phyloP scores from a whole-genome alignment of 352 stramenopile genomes.

The Peronospora farinosa region DNA sequence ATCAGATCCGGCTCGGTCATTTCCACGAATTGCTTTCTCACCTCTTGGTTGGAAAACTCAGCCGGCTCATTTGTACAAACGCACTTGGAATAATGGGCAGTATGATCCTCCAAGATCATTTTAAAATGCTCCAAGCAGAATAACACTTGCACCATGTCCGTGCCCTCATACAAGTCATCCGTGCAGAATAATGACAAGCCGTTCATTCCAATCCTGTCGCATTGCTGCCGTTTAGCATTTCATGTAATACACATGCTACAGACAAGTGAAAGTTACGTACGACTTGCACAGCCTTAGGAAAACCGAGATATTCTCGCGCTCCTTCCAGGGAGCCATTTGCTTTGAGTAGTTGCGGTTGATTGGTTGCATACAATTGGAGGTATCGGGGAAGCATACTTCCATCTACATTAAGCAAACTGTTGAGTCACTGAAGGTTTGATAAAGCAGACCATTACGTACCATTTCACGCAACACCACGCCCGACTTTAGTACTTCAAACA shows the following conservation, averaged over 20 bases:
- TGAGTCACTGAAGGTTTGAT: neutral
- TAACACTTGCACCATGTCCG: slow-evolving; percentile 79
- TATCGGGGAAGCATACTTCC: slow-evolving; percentile 49
- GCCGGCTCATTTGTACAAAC: slow-evolving; percentile 31
- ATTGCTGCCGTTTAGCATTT: slow-evolving; percentile 4
- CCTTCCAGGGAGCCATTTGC: slow-evolving; percentile 77
- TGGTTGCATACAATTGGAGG: slow-evolving; percentile 44
- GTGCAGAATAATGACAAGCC: slow-evolving; percentile 79
- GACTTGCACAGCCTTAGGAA: slow-evolving; percentile 80
- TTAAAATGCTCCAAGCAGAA: slow-evolving; percentile 78
- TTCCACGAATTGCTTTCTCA: slow-evolving; percentile 7
- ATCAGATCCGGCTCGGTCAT: slow-evolving; percentile 2
- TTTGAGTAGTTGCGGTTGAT: slow-evolving; percentile 70
- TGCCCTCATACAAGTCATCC: slow-evolving; percentile 79
- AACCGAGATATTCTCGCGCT: slow-evolving; percentile 78
- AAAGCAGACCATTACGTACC: slow-evolving; percentile 22
- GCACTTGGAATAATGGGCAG: slow-evolving; percentile 39
- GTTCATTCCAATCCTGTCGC: slow-evolving; percentile 66
- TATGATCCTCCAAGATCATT: slow-evolving; percentile 50
- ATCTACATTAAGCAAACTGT: slow-evolving; percentile 24
- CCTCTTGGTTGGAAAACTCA: slow-evolving; percentile 66
- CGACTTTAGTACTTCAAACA: slow-evolving; percentile 64
- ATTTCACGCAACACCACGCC: slow-evolving; percentile 72
- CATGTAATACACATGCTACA: neutral
- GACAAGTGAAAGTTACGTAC: slow-evolving; percentile 26